Evolutionary conservation across 1,284 basidiomycete species (phyloP).

Genomic region (Takashimella koratensis): DNA sequence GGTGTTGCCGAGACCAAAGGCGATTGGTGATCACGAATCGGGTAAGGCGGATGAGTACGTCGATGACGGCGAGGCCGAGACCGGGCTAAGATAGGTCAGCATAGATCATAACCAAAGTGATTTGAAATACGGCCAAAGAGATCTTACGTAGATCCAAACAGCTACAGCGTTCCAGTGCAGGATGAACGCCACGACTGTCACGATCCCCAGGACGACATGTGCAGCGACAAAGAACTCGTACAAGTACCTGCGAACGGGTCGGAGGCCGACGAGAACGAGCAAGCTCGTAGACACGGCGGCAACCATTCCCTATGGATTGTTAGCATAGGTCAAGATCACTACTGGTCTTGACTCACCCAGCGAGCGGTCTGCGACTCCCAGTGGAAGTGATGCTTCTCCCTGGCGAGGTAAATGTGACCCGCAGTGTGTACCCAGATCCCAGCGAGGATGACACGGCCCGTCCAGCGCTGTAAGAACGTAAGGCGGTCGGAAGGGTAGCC

Average conservation of each 20-base stretch:
- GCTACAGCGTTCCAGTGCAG: conserved; percentile 29
- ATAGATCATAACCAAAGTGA: no score
- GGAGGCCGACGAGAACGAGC: conserved; percentile 49
- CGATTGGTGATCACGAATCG: not conserved
- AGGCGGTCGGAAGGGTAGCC: conserved; percentile 59
- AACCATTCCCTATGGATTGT: conserved; percentile 37
- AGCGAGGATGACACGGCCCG: conserved; percentile 21
- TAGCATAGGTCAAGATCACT: not conserved
- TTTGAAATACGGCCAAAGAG: no score
- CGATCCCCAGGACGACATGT: conserved; percentile 49
- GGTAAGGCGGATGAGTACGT: not conserved
- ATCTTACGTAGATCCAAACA: conserved; percentile 29
- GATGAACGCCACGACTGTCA: conserved; percentile 28
- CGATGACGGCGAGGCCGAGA: not conserved
- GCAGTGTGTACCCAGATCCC: conserved; percentile 31
- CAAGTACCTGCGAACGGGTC: conserved; percentile 46
- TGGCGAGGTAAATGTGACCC: conserved; percentile 17
- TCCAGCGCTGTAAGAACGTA: conserved; percentile 31
- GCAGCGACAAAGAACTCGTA: conserved; percentile 54
- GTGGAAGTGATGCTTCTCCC: conserved; percentile 10
- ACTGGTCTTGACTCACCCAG: conserved; percentile 18
- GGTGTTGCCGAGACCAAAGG: not conserved
- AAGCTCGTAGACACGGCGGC: conserved; percentile 50
- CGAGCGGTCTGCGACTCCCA: conserved; percentile 15
- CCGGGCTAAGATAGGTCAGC: not conserved